Evolutionary conservation across 768 basidiomycete species (phyloP), one percentile per base, ranked within the genome.

Genomic region (Boletus rufocinnamomeus): DNA sequence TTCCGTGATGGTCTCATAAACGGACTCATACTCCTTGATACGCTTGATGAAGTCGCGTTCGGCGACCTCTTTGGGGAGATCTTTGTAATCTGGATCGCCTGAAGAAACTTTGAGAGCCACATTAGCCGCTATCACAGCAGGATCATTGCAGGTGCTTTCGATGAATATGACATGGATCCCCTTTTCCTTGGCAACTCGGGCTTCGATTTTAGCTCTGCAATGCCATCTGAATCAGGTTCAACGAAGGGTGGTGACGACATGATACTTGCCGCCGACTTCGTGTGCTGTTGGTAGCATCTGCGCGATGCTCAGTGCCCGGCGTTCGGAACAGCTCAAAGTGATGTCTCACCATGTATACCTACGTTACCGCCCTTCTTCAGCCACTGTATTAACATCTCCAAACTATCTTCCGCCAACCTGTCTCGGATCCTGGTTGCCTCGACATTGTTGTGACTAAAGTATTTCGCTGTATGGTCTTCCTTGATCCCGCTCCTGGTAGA

Each of bases 81-180:
- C 88, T 68, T 91, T 90, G 78, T 99, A 99, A 73, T 99, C 97
- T 0, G 97, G 97, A 77, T 99, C 97, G 21, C 97, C 97, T 2
- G 92, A 94, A 57, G 85, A 86, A 47, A 98, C 95, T 76, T 99
- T 99, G 60, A 98, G 82, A 9, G 92, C 94, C 44, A 99, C 87
- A 68, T 99, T 99, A 21, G 95, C 88, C 0, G 97, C 95, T 58
- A 99, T 95, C 62, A 96, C 84, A 2, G 84, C 87, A 1, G 95
- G 95, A 74, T 99, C 95, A 72, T 93, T 88, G 78, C 96, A 98
- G 54, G 92, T 76, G 1, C 93, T 95, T 77, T 99, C 97, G 48
- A 99, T 84, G 74, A 98, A 99, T 61, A 99, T 89, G 32, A 94
- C 82, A 54, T 84, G 81, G 59, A 99, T 84, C 16, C 92, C 90